Evolutionary conservation across 768 basidiomycete species (phyloP), one percentile per base, ranked within the genome.

Genomic region (Boletellus emodensis): DNA sequence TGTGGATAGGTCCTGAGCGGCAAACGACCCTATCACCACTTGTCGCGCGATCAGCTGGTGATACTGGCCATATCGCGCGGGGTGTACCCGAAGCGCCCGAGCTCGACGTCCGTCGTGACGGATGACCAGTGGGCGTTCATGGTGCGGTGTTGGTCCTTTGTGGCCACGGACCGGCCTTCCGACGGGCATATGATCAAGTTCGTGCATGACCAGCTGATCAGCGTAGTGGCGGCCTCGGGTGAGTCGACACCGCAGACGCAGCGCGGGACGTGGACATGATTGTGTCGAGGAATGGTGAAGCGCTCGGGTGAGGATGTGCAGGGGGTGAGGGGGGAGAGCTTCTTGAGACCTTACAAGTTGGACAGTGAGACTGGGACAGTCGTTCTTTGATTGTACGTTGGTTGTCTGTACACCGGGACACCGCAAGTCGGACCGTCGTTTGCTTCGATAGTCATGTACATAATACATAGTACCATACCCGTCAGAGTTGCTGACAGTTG

Each of bases 151-250:
- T 67, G 64, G 63, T 63, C 57, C 3, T 69, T 63, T 33, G 64
- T 63, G 13, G 35, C 49, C 58, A 7, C 17, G 55, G 59, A 46
- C 47, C 62, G 77, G 36, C 75, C 75, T 8, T 57, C 57, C 18
- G 58, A 59, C 30, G 43, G 39, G 18, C 66, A 69, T 26, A 62
- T 73, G 34, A 47, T 56, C 3, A 10, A n/a, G 3, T 66, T 66
- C 17, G 56, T 56, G 17, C 50, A 49, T 5, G 50, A 55, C 11
- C 53, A 61, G n/a, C 18, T 64, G 4, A 26, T 60, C 11, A 28
- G 51, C 20, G 51, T 11, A 0, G 47, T 56, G 11, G 38, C 34
- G 3, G 35, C 4, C 1, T 51, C 50, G 11, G 15, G n/a, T 32
- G 39, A 49, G 36, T 44, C 42, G 20, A 24, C 18, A 3, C 30